These are phyloP conservation scores for Cladorrhinum sp. DNA, from an alignment of 2,329 filamentous ascomycete genomes.

Conservation along the genomic window DNA sequence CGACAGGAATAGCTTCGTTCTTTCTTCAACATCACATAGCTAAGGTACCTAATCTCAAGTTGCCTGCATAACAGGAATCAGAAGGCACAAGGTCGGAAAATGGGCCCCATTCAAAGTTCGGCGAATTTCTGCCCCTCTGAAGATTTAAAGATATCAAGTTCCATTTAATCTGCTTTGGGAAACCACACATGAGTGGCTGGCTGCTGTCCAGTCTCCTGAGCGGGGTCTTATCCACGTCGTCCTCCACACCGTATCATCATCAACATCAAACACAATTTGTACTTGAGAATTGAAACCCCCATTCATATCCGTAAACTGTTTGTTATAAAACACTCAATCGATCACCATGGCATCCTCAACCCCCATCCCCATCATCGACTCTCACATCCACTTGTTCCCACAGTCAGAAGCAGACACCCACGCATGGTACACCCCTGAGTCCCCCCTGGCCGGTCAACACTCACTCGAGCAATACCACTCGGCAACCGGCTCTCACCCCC, in stretches of 20 bases:
- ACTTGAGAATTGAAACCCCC: no score
- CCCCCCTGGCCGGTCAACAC: slow-evolving; percentile 61
- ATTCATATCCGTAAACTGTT: not conserved
- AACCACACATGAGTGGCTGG: not conserved
- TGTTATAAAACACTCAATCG: not conserved
- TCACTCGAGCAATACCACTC: slow-evolving; percentile 62
- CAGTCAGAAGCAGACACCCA: slow-evolving; percentile 62
- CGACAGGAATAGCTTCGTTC: no score
- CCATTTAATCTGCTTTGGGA: not conserved
- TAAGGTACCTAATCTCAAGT: no score
- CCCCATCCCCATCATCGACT: slow-evolving; percentile 73
- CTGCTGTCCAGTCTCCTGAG: not conserved
- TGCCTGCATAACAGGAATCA: no score
- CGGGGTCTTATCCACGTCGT: not conserved
- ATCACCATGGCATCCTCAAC: slow-evolving; percentile 29
- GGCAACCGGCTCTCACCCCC: slow-evolving; percentile 39
- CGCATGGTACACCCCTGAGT: slow-evolving; percentile 62
- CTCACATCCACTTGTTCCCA: slow-evolving; percentile 88
- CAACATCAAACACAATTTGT: no score
- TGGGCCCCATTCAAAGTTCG: no score
- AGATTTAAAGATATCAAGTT: not conserved
- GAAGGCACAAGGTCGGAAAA: no score
- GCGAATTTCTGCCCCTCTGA: no score
- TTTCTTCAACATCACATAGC: no score
- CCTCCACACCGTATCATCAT: not conserved